Evolutionary conservation across 257 asterid genomes (phyloP).

Genomic region (Nicotiana tabacum): DNA sequence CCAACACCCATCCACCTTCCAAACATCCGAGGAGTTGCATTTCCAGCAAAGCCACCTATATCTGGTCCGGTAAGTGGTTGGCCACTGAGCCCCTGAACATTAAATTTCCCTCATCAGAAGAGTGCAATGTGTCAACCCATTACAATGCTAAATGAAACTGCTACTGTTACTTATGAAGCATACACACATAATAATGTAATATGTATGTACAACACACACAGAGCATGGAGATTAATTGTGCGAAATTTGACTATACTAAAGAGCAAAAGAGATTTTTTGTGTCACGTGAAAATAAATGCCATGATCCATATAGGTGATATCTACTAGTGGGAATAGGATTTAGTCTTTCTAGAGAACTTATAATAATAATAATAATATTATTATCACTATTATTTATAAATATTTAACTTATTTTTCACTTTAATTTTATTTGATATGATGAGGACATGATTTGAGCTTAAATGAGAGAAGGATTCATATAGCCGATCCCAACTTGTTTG

Average conservation of each 20-base stretch:
- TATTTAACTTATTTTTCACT: too few relatives aligned
- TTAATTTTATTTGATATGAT: too few relatives aligned
- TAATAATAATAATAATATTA: too few relatives aligned
- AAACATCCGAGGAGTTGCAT: constrained; percentile 89
- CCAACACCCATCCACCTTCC: constrained; percentile 99
- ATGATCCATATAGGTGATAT: not conserved
- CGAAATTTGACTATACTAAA: not conserved
- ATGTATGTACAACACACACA: not conserved
- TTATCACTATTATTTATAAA: too few relatives aligned
- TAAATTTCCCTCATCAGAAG: constrained; percentile 5
- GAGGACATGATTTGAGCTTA: too few relatives aligned
- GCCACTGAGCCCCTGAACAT: constrained; percentile 82
- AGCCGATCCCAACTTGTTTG: too few relatives aligned
- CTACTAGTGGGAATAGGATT: too few relatives aligned
- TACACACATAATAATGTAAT: not conserved
- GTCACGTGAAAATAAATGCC: not conserved
- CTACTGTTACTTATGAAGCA: not conserved
- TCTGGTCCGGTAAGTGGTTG: constrained; percentile 97
- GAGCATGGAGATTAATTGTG: not conserved
- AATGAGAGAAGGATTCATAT: too few relatives aligned
- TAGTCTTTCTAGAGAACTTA: too few relatives aligned
- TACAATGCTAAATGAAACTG: not conserved
- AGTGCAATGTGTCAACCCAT: not conserved
- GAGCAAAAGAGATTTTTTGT: not conserved
- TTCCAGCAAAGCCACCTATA: constrained; percentile 97